Evolutionary conservation across 768 basidiomycete species (phyloP), one percentile per base, ranked within the genome.

Genomic region (Hydnomerulius pinastri): DNA sequence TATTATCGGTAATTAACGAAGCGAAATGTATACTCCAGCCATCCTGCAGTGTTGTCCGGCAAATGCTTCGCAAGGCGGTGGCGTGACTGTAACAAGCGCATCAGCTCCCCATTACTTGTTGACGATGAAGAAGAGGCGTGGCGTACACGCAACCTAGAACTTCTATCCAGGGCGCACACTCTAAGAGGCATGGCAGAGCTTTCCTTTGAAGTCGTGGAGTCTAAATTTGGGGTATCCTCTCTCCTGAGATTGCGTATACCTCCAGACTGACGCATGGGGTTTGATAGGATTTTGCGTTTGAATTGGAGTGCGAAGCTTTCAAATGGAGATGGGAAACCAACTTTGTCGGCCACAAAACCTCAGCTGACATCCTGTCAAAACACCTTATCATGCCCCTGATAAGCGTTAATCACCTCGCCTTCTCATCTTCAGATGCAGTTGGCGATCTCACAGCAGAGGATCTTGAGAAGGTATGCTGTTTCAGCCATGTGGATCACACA

Each of bases 261-360:
- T 46, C 30, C 18, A 38, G n/a, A 43, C 60, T 57, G 48, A 59
- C 33, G 33, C 32, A 46, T 54, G 51, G 54, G 37, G 44, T 40
- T 50, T 18, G 45, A 42, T 38, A 92, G 89, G 89, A 92, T 63
- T 60, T 87, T 21, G 78, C 86, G 4, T 76, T 89, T 50, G 75
- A 79, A 57, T 56, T 90, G 28, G 79, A 80, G 58, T 79, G 74
- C 52, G 76, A 77, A 20, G 64, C 69, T 8, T 86, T 88, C 68
- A 83, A 80, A 72, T 92, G 88, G 88, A 76, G 79, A 71, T 92
- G 90, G 90, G 87, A 91, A 66, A 78, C 83, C 13, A 79, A 76
- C 64, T 79, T 77, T 55, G 62, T 87, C 30, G 86, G 87, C 7
- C 73, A 82, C 63, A 84, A 75, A 65, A 58, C 68, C 27, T 86